These are phyloP conservation scores for Populus simonii DNA, from an alignment of 345 rosid species.

Conservation along the genomic window DNA sequence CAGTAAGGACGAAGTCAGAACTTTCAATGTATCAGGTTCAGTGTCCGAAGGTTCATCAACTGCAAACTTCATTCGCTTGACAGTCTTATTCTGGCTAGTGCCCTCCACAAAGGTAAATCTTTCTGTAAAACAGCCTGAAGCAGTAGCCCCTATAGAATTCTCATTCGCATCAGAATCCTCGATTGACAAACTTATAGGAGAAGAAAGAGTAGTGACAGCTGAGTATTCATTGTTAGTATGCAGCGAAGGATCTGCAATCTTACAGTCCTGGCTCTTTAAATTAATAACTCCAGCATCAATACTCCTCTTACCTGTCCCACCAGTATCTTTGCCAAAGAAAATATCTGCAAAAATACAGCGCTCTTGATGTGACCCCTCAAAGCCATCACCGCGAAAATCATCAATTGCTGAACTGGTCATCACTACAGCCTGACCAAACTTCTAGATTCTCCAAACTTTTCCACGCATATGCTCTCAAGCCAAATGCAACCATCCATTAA, in stretches of 20 bases:
- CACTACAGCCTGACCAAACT: slow-evolving; percentile 20
- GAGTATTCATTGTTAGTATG: slow-evolving; percentile 61
- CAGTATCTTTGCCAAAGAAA: slow-evolving; percentile 45
- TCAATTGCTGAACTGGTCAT: slow-evolving; percentile 36
- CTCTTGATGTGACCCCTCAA: slow-evolving; percentile 62
- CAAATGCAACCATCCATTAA: not conserved
- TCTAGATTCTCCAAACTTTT: not conserved
- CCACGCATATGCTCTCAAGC: not conserved
- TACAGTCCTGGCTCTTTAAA: slow-evolving; percentile 45
- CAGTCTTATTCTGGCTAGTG: slow-evolving; percentile 29
- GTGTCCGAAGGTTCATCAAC: slow-evolving; percentile 24
- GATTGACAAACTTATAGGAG: slow-evolving; percentile 28
- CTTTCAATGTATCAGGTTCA: slow-evolving; percentile 21
- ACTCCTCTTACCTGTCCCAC: slow-evolving; percentile 40
- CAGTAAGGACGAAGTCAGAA: slow-evolving; percentile 13
- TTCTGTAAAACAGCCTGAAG: slow-evolving; percentile 30
- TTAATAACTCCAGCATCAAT: slow-evolving; percentile 45
- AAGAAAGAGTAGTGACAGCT: slow-evolving; percentile 48
- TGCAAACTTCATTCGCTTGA: slow-evolving; percentile 52
- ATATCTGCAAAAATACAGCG: slow-evolving; percentile 51
- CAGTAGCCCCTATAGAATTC: slow-evolving; percentile 27
- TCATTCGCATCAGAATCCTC: slow-evolving; percentile 35
- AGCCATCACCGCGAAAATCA: slow-evolving; percentile 42
- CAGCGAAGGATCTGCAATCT: slow-evolving; percentile 35
- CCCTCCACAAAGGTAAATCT: slow-evolving; percentile 32